Percentiles rank a stretch among this genome's conserved stretches.
phyloP scores from a whole-genome alignment of 129 eudicot genomes.

The Lactuca saligna region DNA sequence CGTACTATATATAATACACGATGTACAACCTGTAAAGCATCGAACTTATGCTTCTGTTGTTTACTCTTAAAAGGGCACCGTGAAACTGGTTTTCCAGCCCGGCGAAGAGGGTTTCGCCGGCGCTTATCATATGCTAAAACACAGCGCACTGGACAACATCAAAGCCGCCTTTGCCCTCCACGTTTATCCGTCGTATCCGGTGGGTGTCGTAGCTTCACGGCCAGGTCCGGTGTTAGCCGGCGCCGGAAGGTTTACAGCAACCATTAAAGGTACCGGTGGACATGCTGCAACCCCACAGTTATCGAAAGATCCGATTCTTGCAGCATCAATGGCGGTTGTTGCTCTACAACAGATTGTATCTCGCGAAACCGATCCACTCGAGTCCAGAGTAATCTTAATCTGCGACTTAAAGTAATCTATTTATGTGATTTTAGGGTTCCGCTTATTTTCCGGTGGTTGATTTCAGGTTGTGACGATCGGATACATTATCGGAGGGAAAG shows the following conservation, averaged over 20 bases:
- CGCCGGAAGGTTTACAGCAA: slow-evolving; percentile 48
- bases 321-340: slow-evolving; percentile 57
- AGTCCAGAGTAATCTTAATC: slow-evolving; percentile 52
- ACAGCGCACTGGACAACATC: slow-evolving; percentile 47
- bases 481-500: slow-evolving; percentile 51
- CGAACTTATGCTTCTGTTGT: slow-evolving; percentile 5
- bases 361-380: slow-evolving; percentile 65
- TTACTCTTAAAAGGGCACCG: slow-evolving; percentile 43
- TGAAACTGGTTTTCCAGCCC: slow-evolving; percentile 71
- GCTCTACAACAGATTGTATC: slow-evolving; percentile 68
- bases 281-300: slow-evolving; percentile 59
- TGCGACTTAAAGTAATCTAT: neutral
- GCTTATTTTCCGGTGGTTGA: neutral
- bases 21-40: slow-evolving; percentile 2
- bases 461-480: slow-evolving; percentile 60
- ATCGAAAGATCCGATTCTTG: slow-evolving; percentile 55
- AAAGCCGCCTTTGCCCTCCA: slow-evolving; percentile 56
- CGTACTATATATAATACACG: neutral
- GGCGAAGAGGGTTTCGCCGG: slow-evolving; percentile 70
- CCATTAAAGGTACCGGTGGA: slow-evolving; percentile 56
- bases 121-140: slow-evolving; percentile 62
- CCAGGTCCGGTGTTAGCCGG: slow-evolving; percentile 67
- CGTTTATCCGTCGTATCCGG: slow-evolving; percentile 44
- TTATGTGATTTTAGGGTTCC: neutral
- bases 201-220: slow-evolving; percentile 54